Conservation (phyloP, 768 basidiomycete genomes). For the Lactarius akahatsu region DNA sequence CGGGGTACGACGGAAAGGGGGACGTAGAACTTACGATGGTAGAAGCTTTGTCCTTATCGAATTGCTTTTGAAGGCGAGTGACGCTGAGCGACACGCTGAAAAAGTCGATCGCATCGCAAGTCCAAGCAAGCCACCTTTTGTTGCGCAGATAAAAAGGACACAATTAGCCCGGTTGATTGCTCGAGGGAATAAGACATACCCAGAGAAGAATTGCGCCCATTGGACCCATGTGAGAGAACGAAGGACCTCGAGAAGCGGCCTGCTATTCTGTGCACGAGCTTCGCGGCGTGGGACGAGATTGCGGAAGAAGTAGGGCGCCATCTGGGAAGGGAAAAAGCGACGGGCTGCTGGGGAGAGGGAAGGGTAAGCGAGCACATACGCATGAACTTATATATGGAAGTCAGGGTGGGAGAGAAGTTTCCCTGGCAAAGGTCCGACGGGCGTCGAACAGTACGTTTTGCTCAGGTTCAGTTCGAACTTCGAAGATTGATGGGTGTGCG, state of each 20-base stretch:
- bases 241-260: constrained; percentile 45
- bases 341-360: neutral
- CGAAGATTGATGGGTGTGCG: neutral
- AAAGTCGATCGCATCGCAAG: constrained; percentile 84
- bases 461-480: neutral
- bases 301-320: constrained; percentile 30
- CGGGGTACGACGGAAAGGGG: neutral
- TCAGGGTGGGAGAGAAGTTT: neutral
- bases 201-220: constrained; percentile 54
- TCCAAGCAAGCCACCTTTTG: constrained; percentile 82
- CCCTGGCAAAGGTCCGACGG: neutral
- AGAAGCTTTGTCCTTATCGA: constrained; percentile 40
- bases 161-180: neutral
- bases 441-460: neutral
- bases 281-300: constrained; percentile 26
- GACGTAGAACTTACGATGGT: constrained; percentile 42
- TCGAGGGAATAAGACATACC: constrained; percentile 37
- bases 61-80: constrained; percentile 48
- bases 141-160: neutral
- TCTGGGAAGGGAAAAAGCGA: constrained; percentile 1
- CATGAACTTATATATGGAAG: neutral
- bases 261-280: constrained; percentile 1
- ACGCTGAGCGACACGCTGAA: constrained; percentile 73
- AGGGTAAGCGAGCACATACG: neutral
- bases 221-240: constrained; percentile 47